Evolutionary conservation across 345 rosid species (phyloP), one percentile per base, ranked within the genome.

Genomic region (Eucalyptus marginata): DNA sequence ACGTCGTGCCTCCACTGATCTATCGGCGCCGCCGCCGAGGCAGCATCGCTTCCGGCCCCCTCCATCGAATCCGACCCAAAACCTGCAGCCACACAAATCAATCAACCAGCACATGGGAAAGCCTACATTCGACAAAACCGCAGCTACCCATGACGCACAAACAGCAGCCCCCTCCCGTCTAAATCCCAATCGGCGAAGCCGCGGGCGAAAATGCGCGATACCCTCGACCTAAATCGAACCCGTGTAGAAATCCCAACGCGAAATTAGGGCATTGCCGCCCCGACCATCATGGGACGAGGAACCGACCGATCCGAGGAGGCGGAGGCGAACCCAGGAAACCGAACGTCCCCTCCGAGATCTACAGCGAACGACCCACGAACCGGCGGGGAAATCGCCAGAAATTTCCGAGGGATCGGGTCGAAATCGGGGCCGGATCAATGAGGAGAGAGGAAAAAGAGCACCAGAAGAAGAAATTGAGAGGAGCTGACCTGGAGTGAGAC

Each of bases 1-100:
- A 93, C 95, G 76, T 96, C 94, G 50, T 96, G 93, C 58, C 93
- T 96, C 94, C 93, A 91, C 92, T 94, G 94, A 40, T 95, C 93
- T 52, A 95, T 93, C 87, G 98, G 97, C 25, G 97, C 92, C 33
- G 94, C 94, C 24, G 51, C 91, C 27, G 95, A 91, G 87, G 93
- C 93, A 91, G 92, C 88, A 33, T 94, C 96, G 49, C 94, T 95
- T 89, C 99, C 98, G 56, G 90, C 80, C 93, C 96, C 97, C 89
- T 96, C 99, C 99, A 97, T 96, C 88, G 87, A 87, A 46, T 76
- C 84, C 84, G 91, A 51, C 27, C 89, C 89, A n/a, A 71, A 13
- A 47, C 87, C 87, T 85, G 87, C 83, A 66, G 24, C 12, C 12
- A 33, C 29, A 22, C 27, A 40, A 40, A 76, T 40, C 47, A 20